These are phyloP conservation scores for Cytidiella melzeri DNA, from an alignment of 768 basidiomycete species.

Conservation along the genomic window DNA sequence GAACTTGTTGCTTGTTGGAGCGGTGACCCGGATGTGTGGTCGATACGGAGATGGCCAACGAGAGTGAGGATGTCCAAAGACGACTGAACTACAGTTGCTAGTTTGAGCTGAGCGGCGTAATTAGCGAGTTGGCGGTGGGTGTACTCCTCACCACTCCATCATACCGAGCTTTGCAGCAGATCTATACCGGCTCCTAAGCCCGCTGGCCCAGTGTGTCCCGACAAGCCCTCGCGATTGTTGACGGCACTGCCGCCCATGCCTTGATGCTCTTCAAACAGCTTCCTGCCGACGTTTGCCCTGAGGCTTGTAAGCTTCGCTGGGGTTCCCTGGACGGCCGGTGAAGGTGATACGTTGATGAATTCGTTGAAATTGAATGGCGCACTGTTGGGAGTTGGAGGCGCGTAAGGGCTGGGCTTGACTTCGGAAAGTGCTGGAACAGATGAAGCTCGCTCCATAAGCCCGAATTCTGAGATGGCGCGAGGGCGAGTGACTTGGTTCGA, in stretches of 20 bases:
- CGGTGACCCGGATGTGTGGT: not conserved
- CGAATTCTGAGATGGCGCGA: constrained; percentile 1
- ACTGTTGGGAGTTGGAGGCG: constrained; percentile 31
- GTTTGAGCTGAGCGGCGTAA: not conserved
- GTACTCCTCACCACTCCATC: not conserved
- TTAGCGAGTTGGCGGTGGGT: not conserved
- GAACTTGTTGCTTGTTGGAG: not conserved
- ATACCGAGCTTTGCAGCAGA: constrained; percentile 13
- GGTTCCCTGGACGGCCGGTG: constrained; percentile 31
- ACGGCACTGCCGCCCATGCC: constrained; percentile 2
- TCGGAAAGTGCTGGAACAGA: constrained; percentile 8
- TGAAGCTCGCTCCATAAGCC: constrained; percentile 7
- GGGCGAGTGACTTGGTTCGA: constrained; percentile 3
- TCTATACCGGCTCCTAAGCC: constrained; percentile 21
- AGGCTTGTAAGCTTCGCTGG: constrained; percentile 38
- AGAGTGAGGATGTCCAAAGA: too few species aligned
- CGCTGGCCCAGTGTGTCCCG: constrained; percentile 4
- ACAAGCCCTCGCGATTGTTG: not conserved
- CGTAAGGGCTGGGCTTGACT: constrained; percentile 15
- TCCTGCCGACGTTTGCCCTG: constrained; percentile 58
- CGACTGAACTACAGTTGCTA: not conserved
- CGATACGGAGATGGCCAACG: not conserved
- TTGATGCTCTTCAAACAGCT: constrained; percentile 68
- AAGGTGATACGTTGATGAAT: constrained; percentile 68
- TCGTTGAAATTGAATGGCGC: constrained; percentile 60